phyloP scores from a whole-genome alignment of 2,329 filamentous ascomycete species.

The Eutypella sp. region DNA sequence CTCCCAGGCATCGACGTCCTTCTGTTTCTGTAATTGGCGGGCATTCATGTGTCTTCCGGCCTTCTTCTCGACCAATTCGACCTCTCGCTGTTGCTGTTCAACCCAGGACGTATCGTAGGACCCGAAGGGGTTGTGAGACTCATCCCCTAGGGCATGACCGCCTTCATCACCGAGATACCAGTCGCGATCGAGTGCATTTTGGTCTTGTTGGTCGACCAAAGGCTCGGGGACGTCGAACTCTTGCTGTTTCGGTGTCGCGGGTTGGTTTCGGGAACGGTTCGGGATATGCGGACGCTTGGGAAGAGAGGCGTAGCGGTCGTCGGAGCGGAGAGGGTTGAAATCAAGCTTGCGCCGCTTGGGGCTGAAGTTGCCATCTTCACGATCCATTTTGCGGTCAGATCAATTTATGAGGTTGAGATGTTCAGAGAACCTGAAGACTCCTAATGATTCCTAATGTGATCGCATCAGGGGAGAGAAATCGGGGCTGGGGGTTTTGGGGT shows the following conservation, averaged over 20 bases:
- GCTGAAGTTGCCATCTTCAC: constrained; percentile 33
- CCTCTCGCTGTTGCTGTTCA: constrained; percentile 63
- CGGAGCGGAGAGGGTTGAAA: constrained; percentile 45
- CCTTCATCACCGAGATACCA: constrained; percentile 91
- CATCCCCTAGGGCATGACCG: constrained; percentile 79
- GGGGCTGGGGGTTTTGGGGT: too few species aligned
- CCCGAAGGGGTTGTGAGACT: constrained; percentile 88
- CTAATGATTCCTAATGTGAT: too few species aligned
- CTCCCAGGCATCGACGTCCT: constrained; percentile 97
- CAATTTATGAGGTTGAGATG: too few species aligned
- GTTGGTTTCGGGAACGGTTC: constrained; percentile 31
- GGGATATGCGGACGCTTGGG: constrained; percentile 38
- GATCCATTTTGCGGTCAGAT: constrained; percentile 28
- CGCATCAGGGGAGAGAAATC: too few species aligned
- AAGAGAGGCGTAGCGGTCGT: constrained; percentile 53
- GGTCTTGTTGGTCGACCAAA: constrained; percentile 60
- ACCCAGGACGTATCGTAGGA: constrained; percentile 70
- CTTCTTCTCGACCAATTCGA: constrained; percentile 74
- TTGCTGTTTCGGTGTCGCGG: constrained; percentile 43
- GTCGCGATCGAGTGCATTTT: constrained; percentile 75
- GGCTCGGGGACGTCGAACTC: constrained; percentile 61
- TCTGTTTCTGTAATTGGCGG: constrained; percentile 77
- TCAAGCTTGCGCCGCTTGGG: constrained; percentile 66
- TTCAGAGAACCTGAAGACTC: too few species aligned
- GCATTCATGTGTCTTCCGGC: constrained; percentile 64